Conservation (phyloP, 768 basidiomycete genomes). For the Phanerochaete sordida region DNA sequence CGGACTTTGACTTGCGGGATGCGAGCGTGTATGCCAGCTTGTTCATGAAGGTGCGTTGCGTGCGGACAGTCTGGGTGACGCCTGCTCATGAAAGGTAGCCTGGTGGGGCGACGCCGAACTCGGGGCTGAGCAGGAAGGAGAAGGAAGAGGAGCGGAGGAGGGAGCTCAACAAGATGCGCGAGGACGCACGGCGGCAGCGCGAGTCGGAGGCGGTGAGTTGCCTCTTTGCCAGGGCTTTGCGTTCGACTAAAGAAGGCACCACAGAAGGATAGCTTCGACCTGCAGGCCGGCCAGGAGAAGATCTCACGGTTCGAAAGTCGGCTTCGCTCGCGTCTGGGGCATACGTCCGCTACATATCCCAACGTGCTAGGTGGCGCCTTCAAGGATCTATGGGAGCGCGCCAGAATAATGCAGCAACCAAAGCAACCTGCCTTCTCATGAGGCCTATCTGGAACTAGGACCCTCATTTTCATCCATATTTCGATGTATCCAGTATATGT, state of each 20-base stretch:
- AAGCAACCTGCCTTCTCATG: background rate
- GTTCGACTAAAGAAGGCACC: background rate
- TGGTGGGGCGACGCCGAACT: conserved; percentile 20
- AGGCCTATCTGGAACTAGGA: background rate
- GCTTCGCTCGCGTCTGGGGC: conserved; percentile 34
- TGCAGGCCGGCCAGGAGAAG: conserved; percentile 27
- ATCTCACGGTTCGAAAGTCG: conserved; percentile 61
- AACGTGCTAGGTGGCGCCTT: conserved; percentile 27
- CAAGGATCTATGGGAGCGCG: conserved; percentile 19
- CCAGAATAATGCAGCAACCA: background rate
- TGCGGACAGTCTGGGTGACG: background rate
- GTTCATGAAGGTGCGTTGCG: conserved; percentile 35
- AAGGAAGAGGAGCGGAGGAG: conserved; percentile 67
- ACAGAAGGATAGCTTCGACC: conserved; percentile 23
- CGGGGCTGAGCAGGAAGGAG: conserved; percentile 46
- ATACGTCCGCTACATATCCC: conserved; percentile 54
- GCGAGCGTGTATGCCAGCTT: conserved; percentile 59
- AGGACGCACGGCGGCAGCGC: conserved; percentile 61
- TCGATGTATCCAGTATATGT: background rate
- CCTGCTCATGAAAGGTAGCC: conserved; percentile 11
- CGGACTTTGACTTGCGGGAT: conserved; percentile 65
- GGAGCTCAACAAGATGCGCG: conserved; percentile 65
- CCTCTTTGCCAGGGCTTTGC: background rate
- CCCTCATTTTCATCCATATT: background rate
- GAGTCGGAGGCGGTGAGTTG: conserved; percentile 50